Base-by-base conservation (phyloP, 768 basidiomycete species). In the Termitomyces bulborhizus region DNA sequence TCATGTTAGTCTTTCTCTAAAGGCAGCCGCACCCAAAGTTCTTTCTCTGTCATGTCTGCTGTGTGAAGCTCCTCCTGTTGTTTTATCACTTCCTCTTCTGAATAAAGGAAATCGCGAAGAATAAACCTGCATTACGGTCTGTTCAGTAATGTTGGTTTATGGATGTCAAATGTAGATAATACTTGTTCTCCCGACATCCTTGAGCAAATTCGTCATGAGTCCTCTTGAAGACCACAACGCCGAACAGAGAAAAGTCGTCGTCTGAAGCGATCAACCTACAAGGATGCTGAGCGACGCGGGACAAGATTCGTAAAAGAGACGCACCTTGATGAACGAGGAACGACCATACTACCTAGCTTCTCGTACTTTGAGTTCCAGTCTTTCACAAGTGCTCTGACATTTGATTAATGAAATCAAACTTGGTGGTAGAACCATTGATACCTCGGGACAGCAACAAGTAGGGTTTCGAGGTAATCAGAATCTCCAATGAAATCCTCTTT, bases 151-250 rank as follows among this genome's bases (percentile, higher is more conserved):
- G 37, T 18, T 50, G 34, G 31, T 52, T 45, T 18, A 12, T 8
- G 32, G 4, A 36, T 51, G 7, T 24, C 37, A 21, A 51, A 29
- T 39, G 31, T 31, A 26, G 8, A 40, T 71, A 79, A 61, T 63
- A 96, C 93, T 96, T 98, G 70, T 92, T 86, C 69, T 98, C 97
- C 57, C 97, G 78, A 66, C 93, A 96, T 67, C 90, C 95, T 72
- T 98, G 94, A 3, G 85, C 71, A 67, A 96, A 98, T 55, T 95
- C 89, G 61, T 98, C 97, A 65, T 90, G 88, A 37, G 93, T 84
- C 62, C 89, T 85, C 65, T 84, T 84, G 80, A 99, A 99, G 36
- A 97, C 74, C 39, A 95, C 90, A 4, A 93, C 92, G 12, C 81
- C 76, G 64, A 88, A 93, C 15, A 99, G 77, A 26, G 81, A 78